Base-by-base conservation (phyloP, 108 stramenopile genomes). In the Fistulifera pelliculosa region DNA sequence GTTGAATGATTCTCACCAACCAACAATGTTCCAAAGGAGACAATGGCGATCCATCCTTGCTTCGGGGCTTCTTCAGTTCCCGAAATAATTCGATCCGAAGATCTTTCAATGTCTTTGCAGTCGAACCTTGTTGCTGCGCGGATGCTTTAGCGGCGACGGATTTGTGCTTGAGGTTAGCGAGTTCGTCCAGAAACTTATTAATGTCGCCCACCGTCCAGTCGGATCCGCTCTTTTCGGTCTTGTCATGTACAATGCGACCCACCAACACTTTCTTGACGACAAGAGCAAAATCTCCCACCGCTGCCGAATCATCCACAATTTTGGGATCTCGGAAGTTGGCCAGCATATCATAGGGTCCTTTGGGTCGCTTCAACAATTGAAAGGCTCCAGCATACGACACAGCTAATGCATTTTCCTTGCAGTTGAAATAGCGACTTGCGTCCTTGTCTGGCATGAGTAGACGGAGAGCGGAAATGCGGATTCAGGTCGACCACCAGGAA, bases 1-100 rank as follows among this genome's bases (percentile, higher is more conserved):
- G 60, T 50, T 84, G 62, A 12, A 93, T 44, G 5, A 93, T 79
- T 7, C 87, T 62, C 0, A 84, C 81, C 41, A 88, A 59, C 87
- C 87, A 93, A 52, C 87, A 86, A 61, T 93, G 91, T 53, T 93
- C 91, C 52, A 77, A 45, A 0, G 90, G 80, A 60, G 49, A 56
- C 1, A 67, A 21, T 25, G 43, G 41, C 16, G n/a, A 17, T 6
- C 47, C 58, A 12, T 23, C 27, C 3, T 49, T 60, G 15, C 38
- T 38, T 23, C 50, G 7, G 3, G n/a, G 15, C 44, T 45, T 21
- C 2, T 18, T 27, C 14, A 57, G 56, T 16, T 57, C 43, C 44
- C 44, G 44, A 17, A 45, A 17, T 21, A 17, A 11, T 31, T 31
- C 53, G 17, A 54, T n/a, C 10, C 19, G 25, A 2, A 38, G 53